Percentiles rank a stretch among this genome's conserved stretches.
Evolutionary conservation across 192 early-diverging fungal genomes (phyloP).

Genomic region (Chytriomyces sp.): DNA sequence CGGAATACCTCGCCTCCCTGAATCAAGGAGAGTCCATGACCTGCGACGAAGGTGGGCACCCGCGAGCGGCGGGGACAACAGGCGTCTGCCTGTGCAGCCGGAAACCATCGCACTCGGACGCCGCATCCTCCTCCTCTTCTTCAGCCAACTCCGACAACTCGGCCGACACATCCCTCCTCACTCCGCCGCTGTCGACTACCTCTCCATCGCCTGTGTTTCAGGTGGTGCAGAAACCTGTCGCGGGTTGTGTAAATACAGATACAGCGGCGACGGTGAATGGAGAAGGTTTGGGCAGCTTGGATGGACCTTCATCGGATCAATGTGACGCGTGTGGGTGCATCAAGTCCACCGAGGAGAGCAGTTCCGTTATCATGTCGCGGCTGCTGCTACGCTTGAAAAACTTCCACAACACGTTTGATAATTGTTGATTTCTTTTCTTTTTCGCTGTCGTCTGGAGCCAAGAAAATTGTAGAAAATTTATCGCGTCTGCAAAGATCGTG

Average conservation of each 20-base stretch:
- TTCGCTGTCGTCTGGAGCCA: background rate
- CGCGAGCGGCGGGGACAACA: background rate
- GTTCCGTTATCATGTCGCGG: background rate
- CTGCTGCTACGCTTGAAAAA: background rate
- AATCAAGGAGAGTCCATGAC: background rate
- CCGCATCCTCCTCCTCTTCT: background rate
- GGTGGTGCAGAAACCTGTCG: background rate
- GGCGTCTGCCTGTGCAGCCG: background rate
- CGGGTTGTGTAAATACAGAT: background rate
- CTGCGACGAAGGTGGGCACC: background rate
- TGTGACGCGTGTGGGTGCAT: background rate
- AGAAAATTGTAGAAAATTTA: background rate
- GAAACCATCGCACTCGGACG: background rate
- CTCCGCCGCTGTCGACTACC: slow-evolving; percentile 8
- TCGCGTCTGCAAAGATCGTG: no score
- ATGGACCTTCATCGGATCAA: background rate
- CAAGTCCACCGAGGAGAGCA: background rate
- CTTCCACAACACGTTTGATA: no score
- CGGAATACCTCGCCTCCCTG: background rate
- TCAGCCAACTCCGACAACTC: slow-evolving; percentile 1
- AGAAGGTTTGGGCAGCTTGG: no score
- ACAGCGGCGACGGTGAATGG: no score
- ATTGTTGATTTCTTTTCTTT: background rate
- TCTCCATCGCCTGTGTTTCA: slow-evolving; percentile 7
- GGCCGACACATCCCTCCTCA: background rate